Evolutionary conservation across 257 asterid species (phyloP), one percentile per base, ranked within the genome.

Genomic region (Solanum virginianum): DNA sequence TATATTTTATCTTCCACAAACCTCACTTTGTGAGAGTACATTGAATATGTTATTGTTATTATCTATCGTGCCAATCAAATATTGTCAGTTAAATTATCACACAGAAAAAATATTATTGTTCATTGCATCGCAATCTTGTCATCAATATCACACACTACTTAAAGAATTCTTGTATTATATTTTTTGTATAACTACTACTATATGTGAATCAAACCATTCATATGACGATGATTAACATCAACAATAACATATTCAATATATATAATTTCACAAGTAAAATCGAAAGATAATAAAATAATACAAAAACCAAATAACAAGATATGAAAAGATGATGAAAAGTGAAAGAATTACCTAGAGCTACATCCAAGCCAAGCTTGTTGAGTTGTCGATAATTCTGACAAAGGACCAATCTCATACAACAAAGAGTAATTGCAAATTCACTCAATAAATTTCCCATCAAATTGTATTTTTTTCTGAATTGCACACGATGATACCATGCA

Each of bases 301-400:
- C 22, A 1, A n/a, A 1, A n/a, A n/a, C 2, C 15, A 60, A 60
- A 60, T 60, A 60, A 7, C 32, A 60, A n/a, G 68, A 60, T 60
- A 60, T 14, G 15, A 60, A 60, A 14, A 14, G 9, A n/a, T n/a
- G 32, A 59, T 20, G 29, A 7, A 60, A 60, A n/a, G 22, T 7
- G 22, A 15, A 60, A 60, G 22, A 51, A 77, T 81, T 81, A 86
- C 88, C 88, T 18, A 86, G 66, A 24, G 85, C 83, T 14, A 82
- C 88, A 39, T 81, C 85, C 16, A 71, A 18, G 10, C 88, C 88
- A n/a, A 86, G 26, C 18, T 32, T 84, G 51, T 62, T 59, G 60
- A 86, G 88, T 57, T 86, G 88, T 26, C 88, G 86, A 13, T 86
- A 86, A 14, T 86, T 84, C 45, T 86, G 88, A 47, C 88, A 86